phyloP scores from a whole-genome alignment of 371 early-diverging fungal genomes.

The Mortierella sp. region DNA sequence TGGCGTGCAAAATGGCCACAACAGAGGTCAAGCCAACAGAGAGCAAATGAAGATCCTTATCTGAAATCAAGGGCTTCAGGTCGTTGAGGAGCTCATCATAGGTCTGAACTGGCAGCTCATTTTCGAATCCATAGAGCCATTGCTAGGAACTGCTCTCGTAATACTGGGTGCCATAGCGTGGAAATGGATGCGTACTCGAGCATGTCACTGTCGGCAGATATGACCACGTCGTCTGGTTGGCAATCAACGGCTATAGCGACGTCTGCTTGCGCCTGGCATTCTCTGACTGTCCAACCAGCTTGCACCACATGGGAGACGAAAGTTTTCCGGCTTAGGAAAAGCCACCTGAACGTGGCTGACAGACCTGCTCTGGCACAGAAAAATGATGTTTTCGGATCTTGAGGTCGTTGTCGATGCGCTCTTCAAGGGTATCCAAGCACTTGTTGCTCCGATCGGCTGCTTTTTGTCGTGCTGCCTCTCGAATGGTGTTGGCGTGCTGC shows the following conservation, averaged over 20 bases:
- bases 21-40: constrained; percentile 75
- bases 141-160: not conserved
- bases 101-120: constrained; percentile 55
- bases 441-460: not conserved
- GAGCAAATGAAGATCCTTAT: constrained; percentile 81
- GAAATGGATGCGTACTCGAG: not conserved
- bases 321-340: not conserved
- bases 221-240: constrained; percentile 12
- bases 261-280: constrained; percentile 23
- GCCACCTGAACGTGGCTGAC: constrained; percentile 12
- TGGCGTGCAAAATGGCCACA: constrained; percentile 64
- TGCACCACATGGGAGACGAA: constrained; percentile 7
- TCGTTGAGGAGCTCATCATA: constrained; percentile 67
- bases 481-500: constrained; percentile 1
- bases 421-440: constrained; percentile 5
- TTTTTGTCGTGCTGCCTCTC: not conserved
- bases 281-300: constrained; percentile 2
- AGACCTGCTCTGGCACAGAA: constrained; percentile 4
- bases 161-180: constrained; percentile 11
- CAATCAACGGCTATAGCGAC: constrained; percentile 10
- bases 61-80: constrained; percentile 72
- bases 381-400: constrained; percentile 12
- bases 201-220: constrained; percentile 21
- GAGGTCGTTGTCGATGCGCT: constrained; percentile 5
- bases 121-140: constrained; percentile 62